Base-by-base conservation (phyloP, 352 stramenopile species). In the Phytopythium ostracodes region DNA sequence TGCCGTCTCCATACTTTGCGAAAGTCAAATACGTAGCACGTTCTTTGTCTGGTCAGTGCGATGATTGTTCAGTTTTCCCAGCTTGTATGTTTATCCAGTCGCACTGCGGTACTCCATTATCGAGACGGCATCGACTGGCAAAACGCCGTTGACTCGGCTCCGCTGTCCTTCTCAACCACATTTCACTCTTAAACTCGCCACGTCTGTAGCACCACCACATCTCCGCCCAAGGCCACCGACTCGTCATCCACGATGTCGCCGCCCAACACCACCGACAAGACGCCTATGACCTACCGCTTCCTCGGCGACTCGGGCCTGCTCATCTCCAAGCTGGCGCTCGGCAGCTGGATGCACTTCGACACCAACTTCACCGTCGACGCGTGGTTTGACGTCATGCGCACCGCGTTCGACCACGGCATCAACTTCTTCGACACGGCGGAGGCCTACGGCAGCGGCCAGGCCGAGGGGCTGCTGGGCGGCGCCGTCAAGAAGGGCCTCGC, bases 351-450 rank as follows among this genome's bases (percentile, higher is more conserved):
- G 49, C 70, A 66, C 22, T 76, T 76, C 35, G 65, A 74, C 60
- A 42, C 52, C 1, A 67, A 73, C 46, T 56, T 56, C 29, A 56
- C 29, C 7, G 40, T 74, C 24, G 68, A 76, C 44, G 75, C 68
- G 38, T 69, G 64, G 24, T 79, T 76, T 67, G 56, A 44, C 17
- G 64, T 79, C 65, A 71, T 79, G 68, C 59, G 52, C 31, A 62
- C 71, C 46, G 72, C 72, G 0, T 79, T 76, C 67, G 67, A 80
- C 60, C 47, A 67, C 17, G 77, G 74, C 22, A 65, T 86, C 63
- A 86, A 84, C 67, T 77, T 84, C 29, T 72, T 86, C 40, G 77
- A 86, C 56, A 86, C 71, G n/a, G 76, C 76, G 29, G 74, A 77
- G 57, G 60, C 73, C 14, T 84, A 84, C 42, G 59, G 58, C 18